phyloP scores from a whole-genome alignment of 768 basidiomycete genomes.

The Serendipita sp. region DNA sequence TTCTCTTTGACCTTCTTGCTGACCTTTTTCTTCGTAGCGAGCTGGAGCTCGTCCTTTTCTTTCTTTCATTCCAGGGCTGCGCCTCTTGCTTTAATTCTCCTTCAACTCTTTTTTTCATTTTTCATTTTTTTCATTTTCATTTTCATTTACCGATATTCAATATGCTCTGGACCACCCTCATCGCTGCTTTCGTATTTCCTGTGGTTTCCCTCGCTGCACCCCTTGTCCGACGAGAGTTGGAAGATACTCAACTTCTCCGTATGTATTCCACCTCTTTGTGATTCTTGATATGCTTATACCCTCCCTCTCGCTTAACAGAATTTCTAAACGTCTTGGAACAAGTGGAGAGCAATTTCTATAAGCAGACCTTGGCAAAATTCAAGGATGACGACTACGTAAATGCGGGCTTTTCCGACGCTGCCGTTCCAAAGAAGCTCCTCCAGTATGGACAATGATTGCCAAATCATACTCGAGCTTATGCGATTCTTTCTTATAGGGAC shows the following conservation, averaged over 20 bases:
- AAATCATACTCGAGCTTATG: not conserved
- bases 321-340: constrained; percentile 65
- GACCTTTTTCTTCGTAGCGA: not conserved
- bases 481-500: constrained; percentile 11
- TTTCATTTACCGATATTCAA: not conserved
- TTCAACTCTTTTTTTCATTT: not conserved
- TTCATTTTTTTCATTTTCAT: not conserved
- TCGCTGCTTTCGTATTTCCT: not conserved
- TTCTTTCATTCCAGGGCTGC: not conserved
- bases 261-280: not conserved
- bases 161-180: not conserved
- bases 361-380: constrained; percentile 49
- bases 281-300: not conserved
- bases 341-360: constrained; percentile 56
- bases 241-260: constrained; percentile 1
- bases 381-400: constrained; percentile 39
- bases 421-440: constrained; percentile 44
- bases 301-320: constrained; percentile 24
- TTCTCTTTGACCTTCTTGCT: too few relatives aligned
- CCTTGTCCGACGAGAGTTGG: not conserved
- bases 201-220: not conserved
- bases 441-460: constrained; percentile 12
- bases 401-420: constrained; percentile 45
- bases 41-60: constrained; percentile 1
- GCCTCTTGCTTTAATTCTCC: not conserved